Conservation (phyloP, 164 flowering plant genomes). For the Kalanchoe fedtschenkoi region DNA sequence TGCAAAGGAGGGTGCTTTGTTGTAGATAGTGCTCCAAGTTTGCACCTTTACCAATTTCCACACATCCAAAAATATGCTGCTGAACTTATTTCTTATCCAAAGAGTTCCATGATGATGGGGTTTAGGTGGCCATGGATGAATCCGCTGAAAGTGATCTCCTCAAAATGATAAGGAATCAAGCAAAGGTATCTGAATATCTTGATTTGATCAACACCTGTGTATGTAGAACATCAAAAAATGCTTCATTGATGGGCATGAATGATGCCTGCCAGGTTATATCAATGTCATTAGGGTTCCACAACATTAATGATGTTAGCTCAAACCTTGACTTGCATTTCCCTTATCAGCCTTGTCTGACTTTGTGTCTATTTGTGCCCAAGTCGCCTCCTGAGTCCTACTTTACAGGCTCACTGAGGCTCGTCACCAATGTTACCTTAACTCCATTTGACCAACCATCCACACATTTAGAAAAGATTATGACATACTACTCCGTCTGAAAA, state of each 20-base stretch:
- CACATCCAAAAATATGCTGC: not conserved
- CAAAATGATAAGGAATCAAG: not conserved
- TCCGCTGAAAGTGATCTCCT: slow-evolving; percentile 1
- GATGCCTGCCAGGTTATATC: not conserved
- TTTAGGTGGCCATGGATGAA: not conserved
- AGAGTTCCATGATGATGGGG: not conserved
- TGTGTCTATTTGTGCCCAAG: not conserved
- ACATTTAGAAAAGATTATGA: not conserved
- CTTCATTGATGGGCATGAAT: not conserved
- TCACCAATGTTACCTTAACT: not conserved
- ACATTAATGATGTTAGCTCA: not conserved
- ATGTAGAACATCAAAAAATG: not conserved
- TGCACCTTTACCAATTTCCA: not conserved
- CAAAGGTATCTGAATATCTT: too few relatives aligned
- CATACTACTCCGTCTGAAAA: too few relatives aligned
- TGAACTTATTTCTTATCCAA: not conserved
- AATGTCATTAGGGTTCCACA: not conserved
- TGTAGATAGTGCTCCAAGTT: not conserved
- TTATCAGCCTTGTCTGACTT: not conserved
- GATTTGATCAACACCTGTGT: too few relatives aligned
- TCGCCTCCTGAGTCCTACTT: not conserved
- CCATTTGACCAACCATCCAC: not conserved
- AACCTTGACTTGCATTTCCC: not conserved
- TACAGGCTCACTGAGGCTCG: not conserved
- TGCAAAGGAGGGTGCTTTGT: not conserved